These are phyloP conservation scores for Colletotrichum destructivum DNA, from an alignment of 2,329 filamentous ascomycete genomes.

Conservation along the genomic window DNA sequence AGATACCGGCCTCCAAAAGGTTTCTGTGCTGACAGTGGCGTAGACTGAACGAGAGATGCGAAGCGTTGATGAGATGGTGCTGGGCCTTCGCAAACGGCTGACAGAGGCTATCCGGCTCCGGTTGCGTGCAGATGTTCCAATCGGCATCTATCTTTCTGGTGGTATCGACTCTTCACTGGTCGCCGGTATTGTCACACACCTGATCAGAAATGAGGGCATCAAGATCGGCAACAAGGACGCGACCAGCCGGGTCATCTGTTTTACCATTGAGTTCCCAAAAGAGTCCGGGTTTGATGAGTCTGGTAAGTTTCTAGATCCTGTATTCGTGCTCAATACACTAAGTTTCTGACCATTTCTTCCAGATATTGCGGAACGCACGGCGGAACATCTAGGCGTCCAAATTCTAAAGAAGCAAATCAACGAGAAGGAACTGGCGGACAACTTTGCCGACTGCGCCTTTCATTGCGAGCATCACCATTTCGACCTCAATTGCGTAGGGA, in stretches of 20 bases:
- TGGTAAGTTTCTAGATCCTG: slow-evolving; percentile 43
- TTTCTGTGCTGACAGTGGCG: background rate
- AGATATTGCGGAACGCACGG: slow-evolving; percentile 20
- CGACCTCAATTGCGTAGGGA: slow-evolving; percentile 68
- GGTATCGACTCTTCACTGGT: slow-evolving; percentile 71
- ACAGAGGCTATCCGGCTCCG: slow-evolving; percentile 66
- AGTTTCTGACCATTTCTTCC: too few relatives aligned
- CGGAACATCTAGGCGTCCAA: slow-evolving; percentile 48
- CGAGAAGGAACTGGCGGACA: slow-evolving; percentile 47
- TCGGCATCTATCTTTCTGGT: slow-evolving; percentile 70
- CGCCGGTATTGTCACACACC: slow-evolving; percentile 68
- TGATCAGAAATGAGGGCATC: slow-evolving; percentile 62
- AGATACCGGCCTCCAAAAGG: rapidly evolving
- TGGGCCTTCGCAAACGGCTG: slow-evolving; percentile 63
- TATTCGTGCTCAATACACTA: background rate
- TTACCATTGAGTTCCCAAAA: slow-evolving; percentile 67
- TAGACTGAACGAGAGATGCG: slow-evolving; percentile 56
- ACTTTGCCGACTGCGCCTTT: slow-evolving; percentile 50
- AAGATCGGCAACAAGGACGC: slow-evolving; percentile 58
- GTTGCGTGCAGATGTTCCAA: slow-evolving; percentile 69
- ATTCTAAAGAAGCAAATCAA: slow-evolving; percentile 45
- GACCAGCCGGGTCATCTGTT: slow-evolving; percentile 51
- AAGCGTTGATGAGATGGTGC: slow-evolving; percentile 65
- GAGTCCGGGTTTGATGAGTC: slow-evolving; percentile 66
- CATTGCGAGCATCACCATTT: slow-evolving; percentile 52